Evolutionary conservation across 164 flowering plant species (phyloP).

Genomic region (Macadamia tetraphylla): DNA sequence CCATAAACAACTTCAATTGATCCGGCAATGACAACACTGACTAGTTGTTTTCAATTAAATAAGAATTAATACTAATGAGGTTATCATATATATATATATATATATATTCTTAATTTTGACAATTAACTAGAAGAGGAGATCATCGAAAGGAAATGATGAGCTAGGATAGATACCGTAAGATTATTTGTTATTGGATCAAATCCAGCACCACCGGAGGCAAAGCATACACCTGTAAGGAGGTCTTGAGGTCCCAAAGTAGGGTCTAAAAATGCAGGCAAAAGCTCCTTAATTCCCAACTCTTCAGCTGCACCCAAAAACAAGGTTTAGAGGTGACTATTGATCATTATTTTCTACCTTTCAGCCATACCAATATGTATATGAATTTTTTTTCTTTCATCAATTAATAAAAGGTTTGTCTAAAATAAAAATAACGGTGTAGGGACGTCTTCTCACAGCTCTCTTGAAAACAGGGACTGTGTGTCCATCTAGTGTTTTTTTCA

Average conservation of each 20-base stretch:
- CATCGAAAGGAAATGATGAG: not conserved
- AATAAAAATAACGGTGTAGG: too few species aligned
- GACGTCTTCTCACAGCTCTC: too few species aligned
- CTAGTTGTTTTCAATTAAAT: not conserved
- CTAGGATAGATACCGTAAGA: slow-evolving; percentile 16
- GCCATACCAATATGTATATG: too few species aligned
- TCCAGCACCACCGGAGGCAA: slow-evolving; percentile 57
- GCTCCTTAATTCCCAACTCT: slow-evolving; percentile 35
- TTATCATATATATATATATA: too few species aligned
- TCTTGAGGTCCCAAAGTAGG: slow-evolving; percentile 30
- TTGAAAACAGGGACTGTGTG: too few species aligned
- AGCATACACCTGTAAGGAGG: slow-evolving; percentile 52
- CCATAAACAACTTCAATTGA: slow-evolving; percentile 33
- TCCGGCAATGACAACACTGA: slow-evolving; percentile 22
- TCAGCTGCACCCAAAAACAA: slow-evolving; percentile 18
- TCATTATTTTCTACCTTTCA: too few species aligned
- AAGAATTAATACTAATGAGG: too few species aligned
- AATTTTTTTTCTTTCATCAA: too few species aligned
- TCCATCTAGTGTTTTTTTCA: too few species aligned
- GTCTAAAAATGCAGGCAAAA: slow-evolving; percentile 47
- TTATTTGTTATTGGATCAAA: slow-evolving; percentile 39
- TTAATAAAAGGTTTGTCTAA: too few species aligned
- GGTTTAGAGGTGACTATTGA: too few species aligned
- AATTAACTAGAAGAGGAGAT: not conserved
- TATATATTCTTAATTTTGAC: too few species aligned